These are phyloP conservation scores for Luzula sylvatica DNA, from an alignment of 176 grass and related monocot species.

Conservation along the genomic window DNA sequence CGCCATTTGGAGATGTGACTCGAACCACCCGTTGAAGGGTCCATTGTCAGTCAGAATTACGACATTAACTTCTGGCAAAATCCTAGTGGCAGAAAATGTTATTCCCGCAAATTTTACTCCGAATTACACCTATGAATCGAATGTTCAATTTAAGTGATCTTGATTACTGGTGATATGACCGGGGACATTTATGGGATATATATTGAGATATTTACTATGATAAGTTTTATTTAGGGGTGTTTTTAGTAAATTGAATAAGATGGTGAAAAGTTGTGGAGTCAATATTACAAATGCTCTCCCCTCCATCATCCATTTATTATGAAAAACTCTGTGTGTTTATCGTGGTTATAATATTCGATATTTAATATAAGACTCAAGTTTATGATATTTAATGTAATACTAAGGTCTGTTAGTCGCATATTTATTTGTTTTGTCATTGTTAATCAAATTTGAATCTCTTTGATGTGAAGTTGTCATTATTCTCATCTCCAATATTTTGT, in stretches of 20 bases:
- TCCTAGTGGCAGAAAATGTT: constrained; percentile 38
- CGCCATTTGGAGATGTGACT: constrained; percentile 62
- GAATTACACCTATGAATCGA: constrained; percentile 51
- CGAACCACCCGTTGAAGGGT: constrained; percentile 50
- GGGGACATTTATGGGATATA: not conserved
- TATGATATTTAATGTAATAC: no score
- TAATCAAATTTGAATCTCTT: no score
- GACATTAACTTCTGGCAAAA: constrained; percentile 58
- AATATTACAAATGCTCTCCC: constrained; percentile 20
- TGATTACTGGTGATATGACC: not conserved
- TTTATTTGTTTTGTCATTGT: no score
- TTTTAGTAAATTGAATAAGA: constrained; percentile 14
- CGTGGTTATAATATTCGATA: not conserved
- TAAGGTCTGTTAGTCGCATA: no score
- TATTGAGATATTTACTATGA: not conserved
- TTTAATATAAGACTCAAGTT: not conserved
- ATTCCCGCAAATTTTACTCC: constrained; percentile 78
- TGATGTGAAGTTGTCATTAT: no score
- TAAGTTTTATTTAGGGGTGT: not conserved
- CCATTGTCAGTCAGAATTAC: constrained; percentile 83
- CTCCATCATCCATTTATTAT: constrained; percentile 16
- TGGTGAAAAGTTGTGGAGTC: constrained; percentile 19
- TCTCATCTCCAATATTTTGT: no score
- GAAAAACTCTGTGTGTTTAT: not conserved
- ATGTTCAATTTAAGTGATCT: constrained; percentile 58